Conservation (phyloP, 768 basidiomycete genomes). For the Auricularia cornea region DNA sequence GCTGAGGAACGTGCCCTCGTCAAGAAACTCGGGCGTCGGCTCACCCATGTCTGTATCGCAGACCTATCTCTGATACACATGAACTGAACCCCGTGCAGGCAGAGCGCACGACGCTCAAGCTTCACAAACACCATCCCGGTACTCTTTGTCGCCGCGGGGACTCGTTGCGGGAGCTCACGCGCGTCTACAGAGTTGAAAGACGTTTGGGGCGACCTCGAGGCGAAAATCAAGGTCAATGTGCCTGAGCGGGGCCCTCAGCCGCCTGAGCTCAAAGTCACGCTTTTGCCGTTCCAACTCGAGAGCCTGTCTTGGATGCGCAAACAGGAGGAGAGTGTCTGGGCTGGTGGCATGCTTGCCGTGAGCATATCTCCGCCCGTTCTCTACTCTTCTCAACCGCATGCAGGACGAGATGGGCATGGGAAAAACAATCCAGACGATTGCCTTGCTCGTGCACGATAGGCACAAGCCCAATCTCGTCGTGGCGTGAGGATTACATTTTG, state of each 20-base stretch:
- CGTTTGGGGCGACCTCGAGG: constrained; percentile 83
- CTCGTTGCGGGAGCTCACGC: constrained; percentile 1
- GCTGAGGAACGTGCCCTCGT: constrained; percentile 43
- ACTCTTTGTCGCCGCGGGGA: constrained; percentile 8
- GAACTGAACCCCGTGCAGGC: constrained; percentile 53
- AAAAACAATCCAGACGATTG: constrained; percentile 95
- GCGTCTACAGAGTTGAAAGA: constrained; percentile 47
- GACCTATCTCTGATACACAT: no score
- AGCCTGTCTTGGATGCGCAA: constrained; percentile 93
- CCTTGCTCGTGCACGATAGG: constrained; percentile 72
- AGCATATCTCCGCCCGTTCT: constrained; percentile 19
- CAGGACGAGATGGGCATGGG: constrained; percentile 96
- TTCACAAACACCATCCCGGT: constrained; percentile 58
- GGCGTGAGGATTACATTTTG: constrained; percentile 62
- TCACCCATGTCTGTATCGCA: constrained; percentile 53
- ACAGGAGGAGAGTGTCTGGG: constrained; percentile 83
- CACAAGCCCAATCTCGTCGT: constrained; percentile 83
- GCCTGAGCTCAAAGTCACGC: constrained; percentile 66
- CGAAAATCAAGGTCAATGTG: constrained; percentile 46
- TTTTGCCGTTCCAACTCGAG: constrained; percentile 94
- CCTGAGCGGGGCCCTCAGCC: constrained; percentile 76
- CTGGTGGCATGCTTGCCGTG: constrained; percentile 88
- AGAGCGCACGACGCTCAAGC: constrained; percentile 56
- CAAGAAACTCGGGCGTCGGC: constrained; percentile 56
- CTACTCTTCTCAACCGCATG: constrained; percentile 1